These are phyloP conservation scores for Talaromyces ruber DNA, from an alignment of 495 filamentous ascomycete genomes.

Conservation along the genomic window DNA sequence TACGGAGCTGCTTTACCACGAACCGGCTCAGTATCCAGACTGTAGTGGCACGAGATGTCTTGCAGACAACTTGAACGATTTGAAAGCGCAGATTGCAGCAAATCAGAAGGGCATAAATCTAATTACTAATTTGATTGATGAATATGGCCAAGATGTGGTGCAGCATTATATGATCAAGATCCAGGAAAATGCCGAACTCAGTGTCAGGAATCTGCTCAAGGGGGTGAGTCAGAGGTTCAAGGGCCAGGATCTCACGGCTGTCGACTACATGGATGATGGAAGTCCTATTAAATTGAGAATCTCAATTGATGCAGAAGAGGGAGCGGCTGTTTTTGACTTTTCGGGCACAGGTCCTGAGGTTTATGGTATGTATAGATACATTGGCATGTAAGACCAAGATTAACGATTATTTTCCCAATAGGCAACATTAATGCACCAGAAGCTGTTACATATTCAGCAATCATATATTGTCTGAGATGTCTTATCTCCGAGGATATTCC, in stretches of 20 bases:
- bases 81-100: conserved; percentile 89
- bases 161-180: conserved; percentile 91
- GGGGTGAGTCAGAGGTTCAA: conserved; percentile 61
- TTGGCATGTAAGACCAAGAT: not conserved
- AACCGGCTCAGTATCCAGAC: conserved; percentile 75
- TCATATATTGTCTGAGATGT: conserved; percentile 85
- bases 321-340: conserved; percentile 81
- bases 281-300: conserved; percentile 69
- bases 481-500: conserved; percentile 86
- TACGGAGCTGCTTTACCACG: conserved; percentile 67
- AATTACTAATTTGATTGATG: conserved; percentile 70
- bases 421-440: conserved; percentile 81
- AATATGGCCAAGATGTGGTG: conserved; percentile 84
- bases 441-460: conserved; percentile 81
- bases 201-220: conserved; percentile 72
- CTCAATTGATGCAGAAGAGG: conserved; percentile 65
- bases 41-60: conserved; percentile 86
- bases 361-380: conserved; percentile 37
- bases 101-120: conserved; percentile 94
- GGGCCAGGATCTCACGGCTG: conserved; percentile 62
- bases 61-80: conserved; percentile 87
- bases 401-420: conserved; percentile 2
- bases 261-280: conserved; percentile 85
- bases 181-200: conserved; percentile 80
- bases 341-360: conserved; percentile 67